A percentile compares a stretch with the other conserved stretches of the same genome.
These are phyloP conservation scores for Lipomyces sp. DNA, from an alignment of 805 yeast genomes.

Conservation along the genomic window DNA sequence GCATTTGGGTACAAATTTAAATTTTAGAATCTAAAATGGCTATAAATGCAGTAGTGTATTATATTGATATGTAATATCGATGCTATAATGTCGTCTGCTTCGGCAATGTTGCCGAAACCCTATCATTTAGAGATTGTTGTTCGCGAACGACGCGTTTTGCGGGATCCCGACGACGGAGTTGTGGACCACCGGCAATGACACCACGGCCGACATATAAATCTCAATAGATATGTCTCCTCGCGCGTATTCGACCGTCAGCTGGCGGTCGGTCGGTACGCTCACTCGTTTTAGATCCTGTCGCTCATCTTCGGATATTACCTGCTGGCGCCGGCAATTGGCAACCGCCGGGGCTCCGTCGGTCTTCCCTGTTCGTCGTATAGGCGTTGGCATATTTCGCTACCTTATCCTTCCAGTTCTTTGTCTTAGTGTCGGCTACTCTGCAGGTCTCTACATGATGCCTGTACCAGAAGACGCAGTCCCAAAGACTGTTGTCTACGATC, in stretches of 20 bases:
- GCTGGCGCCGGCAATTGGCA: neutral
- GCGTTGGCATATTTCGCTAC: constrained; percentile 1
- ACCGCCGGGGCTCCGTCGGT: neutral
- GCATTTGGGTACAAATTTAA: too few relatives aligned
- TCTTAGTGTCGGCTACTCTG: constrained; percentile 8
- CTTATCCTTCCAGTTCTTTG: constrained; percentile 12
- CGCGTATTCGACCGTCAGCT: neutral
- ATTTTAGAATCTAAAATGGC: too few relatives aligned
- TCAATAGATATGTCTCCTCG: neutral
- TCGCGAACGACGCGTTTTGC: too few relatives aligned
- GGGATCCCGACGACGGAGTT: too few relatives aligned
- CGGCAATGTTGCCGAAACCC: too few relatives aligned
- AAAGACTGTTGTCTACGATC: neutral
- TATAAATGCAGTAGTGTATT: too few relatives aligned
- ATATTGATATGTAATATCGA: too few relatives aligned
- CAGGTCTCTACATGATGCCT: constrained; percentile 2
- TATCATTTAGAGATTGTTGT: too few relatives aligned
- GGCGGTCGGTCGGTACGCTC: neutral
- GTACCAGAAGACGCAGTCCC: neutral
- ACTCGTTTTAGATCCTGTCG: neutral
- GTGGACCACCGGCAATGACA: too few relatives aligned
- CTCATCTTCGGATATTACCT: neutral
- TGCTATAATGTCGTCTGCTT: too few relatives aligned
- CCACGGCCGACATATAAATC: neutral
- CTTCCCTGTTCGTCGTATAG: neutral